Evolutionary conservation across 805 yeast genomes (phyloP), one percentile per base, ranked within the genome.

Genomic region (Monosporozyma unispora): DNA sequence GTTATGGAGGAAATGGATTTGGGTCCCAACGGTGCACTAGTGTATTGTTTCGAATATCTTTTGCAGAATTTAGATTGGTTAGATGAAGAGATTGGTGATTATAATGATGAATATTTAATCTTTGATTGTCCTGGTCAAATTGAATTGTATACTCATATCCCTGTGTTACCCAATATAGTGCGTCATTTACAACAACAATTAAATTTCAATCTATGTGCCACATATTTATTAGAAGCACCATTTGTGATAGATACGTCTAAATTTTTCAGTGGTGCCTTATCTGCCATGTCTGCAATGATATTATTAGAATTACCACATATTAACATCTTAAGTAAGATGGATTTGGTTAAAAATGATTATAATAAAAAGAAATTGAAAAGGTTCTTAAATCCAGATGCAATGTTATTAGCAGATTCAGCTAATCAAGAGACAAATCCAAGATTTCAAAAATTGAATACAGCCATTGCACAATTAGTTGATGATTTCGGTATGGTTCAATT

Each of bases 401-500:
- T 87, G 51, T 64, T 93, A 39, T 67, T 93, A 54, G 70, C 74
- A 12, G 69, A 75, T 39, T 75, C 73, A 5, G 75, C 75, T 48
- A 71, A 72, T 45, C 72, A 70, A 41, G 57, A 53, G 33, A 48
- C 48, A 11, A 80, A 80, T 57, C 81, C 82, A 42, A 82, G 77
- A 59, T 91, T 81, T 61, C 76, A 81, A 37, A 79, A 74, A 53
- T 74, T 93, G 52, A 91, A 88, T 64, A 77, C 78, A 57, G 77
- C 90, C 14, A 89, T 93, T 57, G 96, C 97, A 0, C 81, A 84
- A 54, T 72, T 93, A 56, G 95, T 90, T 33, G 98, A 93, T 62
- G 99, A 93, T 60, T 93, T 93, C 65, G 99, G 99, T 6, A 93
- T 93, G 99, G 97, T 93, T 2, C 97, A 93, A 64, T 93, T 89